Evolutionary conservation across 2,329 filamentous ascomycete species (phyloP), one percentile per base, ranked within the genome.

Genomic region (Xylaria arbuscula): DNA sequence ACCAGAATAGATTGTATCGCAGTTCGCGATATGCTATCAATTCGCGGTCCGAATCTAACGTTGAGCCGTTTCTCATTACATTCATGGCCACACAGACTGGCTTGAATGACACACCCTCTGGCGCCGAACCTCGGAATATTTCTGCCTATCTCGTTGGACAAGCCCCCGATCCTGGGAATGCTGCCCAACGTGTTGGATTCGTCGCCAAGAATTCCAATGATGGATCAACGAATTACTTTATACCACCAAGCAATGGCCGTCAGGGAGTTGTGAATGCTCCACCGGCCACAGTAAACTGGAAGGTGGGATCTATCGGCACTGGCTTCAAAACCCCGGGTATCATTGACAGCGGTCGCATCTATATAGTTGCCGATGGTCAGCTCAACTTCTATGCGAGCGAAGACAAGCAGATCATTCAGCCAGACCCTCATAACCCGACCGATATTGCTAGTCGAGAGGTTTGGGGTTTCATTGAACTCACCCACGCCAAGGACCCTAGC

Each of bases 391-490:
- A 45, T 40, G 11, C 62, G 0, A 55, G 17, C 24, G 19, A 36
- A 28, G 55, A 56, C 11, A 22, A 42, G 8, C 10, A 28, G 1
- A 66, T 72, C 24, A 17, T 64, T 13, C 64, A 72, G 5, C 70
- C 70, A 3, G 68, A 72, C 32, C 70, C 70, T 8, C 58, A 72
- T 32, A 72, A 72, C 32, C 48, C 65, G 5, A 19, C 17, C 17
- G 65, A 68, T 8, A 48, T 68, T 24, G 57, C 67, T 10, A 67
- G 67, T 19, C n/a, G 38, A 4, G 42, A 67, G n/a, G 22, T 57
- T 1, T 68, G 65, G 64, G 68, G 64, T 1, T 70, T 72, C 45
- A 34, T 72, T 3, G 70, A 72, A 42, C 54, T 72, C 7, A 72
- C 61, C 1, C 57, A 72, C 40, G 28, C 10, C 10, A 56, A 58